These are phyloP conservation scores for Penicillium aurantiogriseum DNA, from an alignment of 2,329 filamentous ascomycete genomes.

Conservation along the genomic window DNA sequence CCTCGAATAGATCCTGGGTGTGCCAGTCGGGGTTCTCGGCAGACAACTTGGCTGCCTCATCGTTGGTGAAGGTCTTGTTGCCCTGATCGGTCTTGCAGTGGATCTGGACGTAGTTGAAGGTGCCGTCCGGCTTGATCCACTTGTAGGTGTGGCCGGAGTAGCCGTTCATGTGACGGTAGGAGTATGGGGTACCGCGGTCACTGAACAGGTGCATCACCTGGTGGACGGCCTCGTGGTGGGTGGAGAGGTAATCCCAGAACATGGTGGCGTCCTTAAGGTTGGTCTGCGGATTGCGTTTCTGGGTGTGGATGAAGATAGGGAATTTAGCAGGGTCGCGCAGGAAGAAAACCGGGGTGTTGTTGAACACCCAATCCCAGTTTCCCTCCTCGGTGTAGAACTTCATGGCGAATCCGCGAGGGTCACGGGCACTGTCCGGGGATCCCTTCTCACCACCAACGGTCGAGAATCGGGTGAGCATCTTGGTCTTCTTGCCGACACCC, in stretches of 20 bases:
- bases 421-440: constrained; percentile 68
- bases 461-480: constrained; percentile 67
- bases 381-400: constrained; percentile 73
- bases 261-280: constrained; percentile 67
- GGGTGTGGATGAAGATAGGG: constrained; percentile 70
- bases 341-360: constrained; percentile 76
- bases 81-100: constrained; percentile 65
- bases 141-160: constrained; percentile 68
- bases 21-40: constrained; percentile 62
- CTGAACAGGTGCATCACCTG: constrained; percentile 66
- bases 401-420: constrained; percentile 69
- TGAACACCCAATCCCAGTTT: constrained; percentile 71
- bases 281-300: constrained; percentile 70
- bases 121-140: constrained; percentile 63
- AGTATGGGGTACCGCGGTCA: constrained; percentile 65
- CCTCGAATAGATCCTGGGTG: constrained; percentile 63
- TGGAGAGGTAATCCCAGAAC: constrained; percentile 66
- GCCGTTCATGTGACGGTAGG: constrained; percentile 65
- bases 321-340: constrained; percentile 72
- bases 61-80: constrained; percentile 58
- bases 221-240: constrained; percentile 62
- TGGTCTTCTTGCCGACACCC: constrained; percentile 66
- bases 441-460: constrained; percentile 74
- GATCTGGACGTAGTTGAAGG: constrained; percentile 65
- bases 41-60: constrained; percentile 55